Evolutionary conservation across 768 basidiomycete genomes (phyloP).

Genomic region (Xerocomellus amylosporus): DNA sequence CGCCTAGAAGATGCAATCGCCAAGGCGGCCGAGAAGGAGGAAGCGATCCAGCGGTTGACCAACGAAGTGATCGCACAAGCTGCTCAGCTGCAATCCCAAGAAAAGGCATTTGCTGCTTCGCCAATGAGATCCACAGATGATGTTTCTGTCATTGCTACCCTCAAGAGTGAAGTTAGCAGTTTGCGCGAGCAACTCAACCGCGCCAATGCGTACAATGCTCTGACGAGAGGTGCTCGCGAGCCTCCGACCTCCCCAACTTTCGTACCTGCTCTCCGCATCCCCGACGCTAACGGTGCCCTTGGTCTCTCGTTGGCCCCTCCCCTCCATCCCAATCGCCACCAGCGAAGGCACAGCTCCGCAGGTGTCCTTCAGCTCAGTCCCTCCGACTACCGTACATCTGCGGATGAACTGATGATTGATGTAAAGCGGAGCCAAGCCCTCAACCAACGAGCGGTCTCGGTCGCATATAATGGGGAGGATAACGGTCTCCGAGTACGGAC

Average conservation of each 20-base stretch:
- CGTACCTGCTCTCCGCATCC: slow-evolving; percentile 67
- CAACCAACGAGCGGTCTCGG: slow-evolving; percentile 83
- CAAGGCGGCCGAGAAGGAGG: slow-evolving; percentile 80
- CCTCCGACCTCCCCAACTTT: slow-evolving; percentile 84
- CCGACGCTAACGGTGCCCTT: slow-evolving; percentile 43
- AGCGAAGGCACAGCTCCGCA: slow-evolving; percentile 84
- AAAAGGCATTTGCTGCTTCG: slow-evolving; percentile 62
- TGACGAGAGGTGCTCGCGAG: slow-evolving; percentile 74
- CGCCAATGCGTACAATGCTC: slow-evolving; percentile 85
- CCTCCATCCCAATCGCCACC: slow-evolving; percentile 52
- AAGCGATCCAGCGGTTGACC: slow-evolving; percentile 74
- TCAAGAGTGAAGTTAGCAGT: slow-evolving; percentile 90
- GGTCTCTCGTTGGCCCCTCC: slow-evolving; percentile 40
- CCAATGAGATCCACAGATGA: slow-evolving; percentile 77
- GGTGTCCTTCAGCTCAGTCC: slow-evolving; percentile 65
- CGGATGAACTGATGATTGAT: slow-evolving; percentile 73
- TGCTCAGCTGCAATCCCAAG: slow-evolving; percentile 70
- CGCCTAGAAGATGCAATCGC: slow-evolving; percentile 74
- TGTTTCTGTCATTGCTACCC: slow-evolving; percentile 76
- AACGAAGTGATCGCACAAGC: slow-evolving; percentile 74
- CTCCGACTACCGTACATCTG: slow-evolving; percentile 66
- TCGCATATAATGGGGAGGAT: slow-evolving; percentile 84
- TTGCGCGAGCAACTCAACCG: slow-evolving; percentile 95
- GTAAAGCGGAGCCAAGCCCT: slow-evolving; percentile 67
- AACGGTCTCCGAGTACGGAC: slow-evolving; percentile 61